Evolutionary conservation across 345 rosid genomes (phyloP).

Genomic region (Arabidopsis arenosa): DNA sequence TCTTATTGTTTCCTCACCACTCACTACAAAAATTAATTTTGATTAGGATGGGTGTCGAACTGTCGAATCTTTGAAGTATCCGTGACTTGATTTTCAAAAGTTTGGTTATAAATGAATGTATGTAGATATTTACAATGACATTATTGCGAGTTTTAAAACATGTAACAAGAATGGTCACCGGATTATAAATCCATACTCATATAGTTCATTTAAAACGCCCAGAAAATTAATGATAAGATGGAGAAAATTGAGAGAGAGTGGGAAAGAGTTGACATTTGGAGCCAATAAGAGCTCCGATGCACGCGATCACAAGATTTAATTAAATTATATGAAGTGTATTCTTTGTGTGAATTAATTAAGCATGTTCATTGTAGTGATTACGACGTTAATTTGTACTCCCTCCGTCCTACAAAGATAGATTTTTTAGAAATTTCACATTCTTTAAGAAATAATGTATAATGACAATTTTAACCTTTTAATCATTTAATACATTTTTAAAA

Average conservation of each 20-base stretch:
- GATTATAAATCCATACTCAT: background rate
- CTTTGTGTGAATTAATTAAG: conserved; percentile 16
- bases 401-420: too few species aligned
- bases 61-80: conserved; percentile 21
- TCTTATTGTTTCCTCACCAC: conserved; percentile 18
- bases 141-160: conserved; percentile 5
- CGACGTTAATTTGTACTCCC: conserved; percentile 16
- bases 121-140: conserved; percentile 4
- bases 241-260: conserved; percentile 8
- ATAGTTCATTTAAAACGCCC: background rate
- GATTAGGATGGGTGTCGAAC: conserved; percentile 30
- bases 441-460: too few species aligned
- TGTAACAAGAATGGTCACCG: conserved; percentile 1
- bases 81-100: conserved; percentile 30
- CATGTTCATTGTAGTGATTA: conserved; percentile 26
- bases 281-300: background rate
- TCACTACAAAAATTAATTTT: background rate
- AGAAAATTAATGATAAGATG: background rate
- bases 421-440: too few species aligned
- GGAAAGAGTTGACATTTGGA: conserved; percentile 37
- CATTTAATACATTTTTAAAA: too few species aligned
- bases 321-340: conserved; percentile 1
- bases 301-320: conserved; percentile 4
- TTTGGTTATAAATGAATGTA: conserved; percentile 18
- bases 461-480: too few species aligned